Conservation (phyloP, 2,329 filamentous ascomycete species). For the Ophiostoma quercus region DNA sequence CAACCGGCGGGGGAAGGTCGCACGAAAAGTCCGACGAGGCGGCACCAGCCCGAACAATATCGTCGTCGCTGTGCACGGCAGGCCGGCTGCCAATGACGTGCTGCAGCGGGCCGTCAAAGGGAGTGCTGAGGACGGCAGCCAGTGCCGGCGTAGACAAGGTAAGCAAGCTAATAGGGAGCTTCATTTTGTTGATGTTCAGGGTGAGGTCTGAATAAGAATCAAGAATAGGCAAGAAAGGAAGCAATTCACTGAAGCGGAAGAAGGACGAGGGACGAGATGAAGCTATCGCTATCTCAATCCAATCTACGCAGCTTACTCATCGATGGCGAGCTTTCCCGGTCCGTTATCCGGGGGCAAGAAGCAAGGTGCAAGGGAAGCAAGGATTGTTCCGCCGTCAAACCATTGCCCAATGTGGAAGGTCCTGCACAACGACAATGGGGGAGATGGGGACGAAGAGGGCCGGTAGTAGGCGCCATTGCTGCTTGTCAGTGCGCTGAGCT, state of each 20-base stretch:
- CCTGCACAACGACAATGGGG: background rate
- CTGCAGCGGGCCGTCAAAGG: conserved; percentile 14
- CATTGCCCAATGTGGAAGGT: conserved; percentile 10
- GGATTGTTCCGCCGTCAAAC: background rate
- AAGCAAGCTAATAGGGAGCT: conserved; percentile 16
- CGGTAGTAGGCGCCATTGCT: background rate
- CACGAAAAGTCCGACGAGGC: conserved; percentile 22
- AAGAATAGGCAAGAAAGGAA: background rate
- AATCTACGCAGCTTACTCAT: background rate
- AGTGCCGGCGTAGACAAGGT: conserved; percentile 18
- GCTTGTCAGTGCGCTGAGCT: background rate
- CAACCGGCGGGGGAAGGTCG: conserved; percentile 26
- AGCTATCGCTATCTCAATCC: background rate
- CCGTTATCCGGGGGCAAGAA: conserved; percentile 13
- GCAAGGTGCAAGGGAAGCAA: background rate
- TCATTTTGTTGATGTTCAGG: conserved; percentile 5
- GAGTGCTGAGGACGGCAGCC: conserved; percentile 15
- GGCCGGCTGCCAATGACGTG: conserved; percentile 15
- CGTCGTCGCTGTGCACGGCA: background rate
- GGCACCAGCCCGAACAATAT: background rate
- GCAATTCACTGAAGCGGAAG: background rate
- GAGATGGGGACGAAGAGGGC: background rate
- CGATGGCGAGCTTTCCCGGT: background rate
- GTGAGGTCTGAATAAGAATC: background rate
- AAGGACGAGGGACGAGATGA: background rate